Base-by-base conservation (phyloP, 352 stramenopile species). In the Globisporangium barbulae region DNA sequence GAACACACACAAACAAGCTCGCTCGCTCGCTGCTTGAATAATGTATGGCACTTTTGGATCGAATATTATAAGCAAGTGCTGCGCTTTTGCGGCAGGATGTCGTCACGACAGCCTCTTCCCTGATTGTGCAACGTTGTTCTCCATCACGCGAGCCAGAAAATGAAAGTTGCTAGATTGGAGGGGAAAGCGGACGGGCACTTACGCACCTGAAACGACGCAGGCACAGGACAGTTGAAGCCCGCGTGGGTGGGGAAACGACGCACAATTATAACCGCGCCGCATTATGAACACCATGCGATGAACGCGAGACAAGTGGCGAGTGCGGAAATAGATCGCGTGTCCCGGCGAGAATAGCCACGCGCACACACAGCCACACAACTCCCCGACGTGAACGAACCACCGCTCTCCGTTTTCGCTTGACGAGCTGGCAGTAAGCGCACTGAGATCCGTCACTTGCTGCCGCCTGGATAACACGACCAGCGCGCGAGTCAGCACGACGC, bases 1-100 rank as follows among this genome's bases (percentile, higher is more conserved):
- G 30, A 37, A 44, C 30, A 39, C 41, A 49, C 33, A 37, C 53
- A 31, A 39, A 21, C 50, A 57, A 33, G 44, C 52, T 44, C 49
- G 22, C n/a, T 10, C 50, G 25, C 30, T 56, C 30, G 10, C 21
- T 31, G 53, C 37, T 59, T n/a, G 35, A 22, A 39, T 21, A 7
- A 15, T 6, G 10, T 37, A 55, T 55, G 28, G 25, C 28, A 10
- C 3, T 37, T 55, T 19, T 55, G 22, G 17, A 21, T n/a, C 12
- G 1, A 19, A 8, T 13, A 19, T 55, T 28, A 10, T 12, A 8
- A 35, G 19, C 19, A 10, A 21, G 28, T 25, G 25, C 5, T 10
- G 44, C 44, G 44, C 44, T 49, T 49, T 15, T 13, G 17, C 10
- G 44, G 19, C 28, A 22, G 30, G 50, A 56, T 28, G 17, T 56